Percentiles rank a stretch among this genome's conserved stretches.
Evolutionary conservation across 1,284 basidiomycete species (phyloP).

Genomic region (Ustilago esculenta): DNA sequence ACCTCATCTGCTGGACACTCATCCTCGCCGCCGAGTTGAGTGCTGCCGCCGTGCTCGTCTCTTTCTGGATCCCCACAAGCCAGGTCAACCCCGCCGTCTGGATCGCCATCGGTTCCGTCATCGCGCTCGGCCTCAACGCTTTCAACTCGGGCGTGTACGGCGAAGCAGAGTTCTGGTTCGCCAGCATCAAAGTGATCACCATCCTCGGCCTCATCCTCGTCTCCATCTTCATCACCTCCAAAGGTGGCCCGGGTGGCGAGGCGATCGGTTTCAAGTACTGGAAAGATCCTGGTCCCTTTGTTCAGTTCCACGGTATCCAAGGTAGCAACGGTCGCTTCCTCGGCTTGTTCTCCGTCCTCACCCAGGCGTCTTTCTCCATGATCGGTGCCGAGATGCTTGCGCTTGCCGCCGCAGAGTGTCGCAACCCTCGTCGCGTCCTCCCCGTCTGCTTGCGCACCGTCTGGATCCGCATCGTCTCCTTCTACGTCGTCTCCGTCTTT

Average conservation of each 20-base stretch:
- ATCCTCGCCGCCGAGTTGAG: slow-evolving; percentile 80
- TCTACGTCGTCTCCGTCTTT: slow-evolving; percentile 69
- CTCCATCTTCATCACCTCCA: slow-evolving; percentile 45
- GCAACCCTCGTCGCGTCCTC: slow-evolving; percentile 66
- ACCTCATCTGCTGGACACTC: slow-evolving; percentile 69
- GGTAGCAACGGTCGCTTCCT: slow-evolving; percentile 70
- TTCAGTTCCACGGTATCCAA: slow-evolving; percentile 61
- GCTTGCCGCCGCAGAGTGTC: slow-evolving; percentile 77
- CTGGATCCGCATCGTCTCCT: slow-evolving; percentile 53
- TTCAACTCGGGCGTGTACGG: slow-evolving; percentile 70
- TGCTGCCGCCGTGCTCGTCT: slow-evolving; percentile 78
- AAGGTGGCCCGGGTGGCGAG: slow-evolving; percentile 25
- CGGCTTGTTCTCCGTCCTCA: slow-evolving; percentile 64
- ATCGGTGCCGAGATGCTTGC: slow-evolving; percentile 86
- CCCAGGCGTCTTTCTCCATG: slow-evolving; percentile 80
- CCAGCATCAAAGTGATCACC: too few species aligned
- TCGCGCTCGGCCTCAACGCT: slow-evolving; percentile 79
- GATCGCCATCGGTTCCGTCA: slow-evolving; percentile 78
- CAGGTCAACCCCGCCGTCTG: slow-evolving; percentile 75
- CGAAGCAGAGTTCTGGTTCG: slow-evolving; percentile 69
- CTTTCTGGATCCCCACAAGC: slow-evolving; percentile 72
- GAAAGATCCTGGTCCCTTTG: slow-evolving; percentile 68
- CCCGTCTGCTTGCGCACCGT: slow-evolving; percentile 48
- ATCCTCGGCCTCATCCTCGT: too few species aligned
- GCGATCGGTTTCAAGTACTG: slow-evolving; percentile 50